Conservation (phyloP, 305 asterid species). For the Fraxinus paxiana region DNA sequence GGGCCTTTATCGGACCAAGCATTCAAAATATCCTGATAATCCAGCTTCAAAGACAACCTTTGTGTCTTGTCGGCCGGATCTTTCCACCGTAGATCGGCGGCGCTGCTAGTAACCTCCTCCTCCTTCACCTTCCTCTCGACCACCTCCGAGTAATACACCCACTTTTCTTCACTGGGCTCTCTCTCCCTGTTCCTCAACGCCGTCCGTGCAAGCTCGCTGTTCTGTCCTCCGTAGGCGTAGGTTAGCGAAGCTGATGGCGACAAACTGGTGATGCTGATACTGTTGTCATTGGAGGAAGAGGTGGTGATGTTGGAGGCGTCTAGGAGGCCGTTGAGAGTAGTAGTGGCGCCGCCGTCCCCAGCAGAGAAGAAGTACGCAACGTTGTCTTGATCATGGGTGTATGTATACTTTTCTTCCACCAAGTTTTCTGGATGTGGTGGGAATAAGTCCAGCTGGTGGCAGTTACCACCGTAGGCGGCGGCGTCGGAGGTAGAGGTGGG, state of each 20-base stretch:
- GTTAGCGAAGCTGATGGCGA: constrained; percentile 46
- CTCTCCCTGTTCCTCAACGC: constrained; percentile 70
- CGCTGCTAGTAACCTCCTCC: constrained; percentile 70
- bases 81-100: constrained; percentile 31
- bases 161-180: constrained; percentile 69
- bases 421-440: constrained; percentile 34
- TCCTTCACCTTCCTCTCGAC: constrained; percentile 62
- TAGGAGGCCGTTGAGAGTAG: constrained; percentile 57
- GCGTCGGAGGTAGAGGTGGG: not conserved
- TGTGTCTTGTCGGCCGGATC: constrained; percentile 6
- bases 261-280: constrained; percentile 31
- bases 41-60: constrained; percentile 59
- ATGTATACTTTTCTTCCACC: constrained; percentile 38
- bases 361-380: constrained; percentile 64
- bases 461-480: not conserved
- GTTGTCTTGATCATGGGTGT: constrained; percentile 47
- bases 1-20: constrained; percentile 74
- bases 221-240: constrained; percentile 31
- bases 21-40: constrained; percentile 61
- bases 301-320: constrained; percentile 32
- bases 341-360: constrained; percentile 60
- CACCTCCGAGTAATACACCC: constrained; percentile 73
- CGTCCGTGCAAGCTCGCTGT: constrained; percentile 51
- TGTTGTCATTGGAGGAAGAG: constrained; percentile 41
- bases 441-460: constrained; percentile 41